Evolutionary conservation across 371 early-diverging fungal species (phyloP).

Genomic region (Furculomyces boomerangus): DNA sequence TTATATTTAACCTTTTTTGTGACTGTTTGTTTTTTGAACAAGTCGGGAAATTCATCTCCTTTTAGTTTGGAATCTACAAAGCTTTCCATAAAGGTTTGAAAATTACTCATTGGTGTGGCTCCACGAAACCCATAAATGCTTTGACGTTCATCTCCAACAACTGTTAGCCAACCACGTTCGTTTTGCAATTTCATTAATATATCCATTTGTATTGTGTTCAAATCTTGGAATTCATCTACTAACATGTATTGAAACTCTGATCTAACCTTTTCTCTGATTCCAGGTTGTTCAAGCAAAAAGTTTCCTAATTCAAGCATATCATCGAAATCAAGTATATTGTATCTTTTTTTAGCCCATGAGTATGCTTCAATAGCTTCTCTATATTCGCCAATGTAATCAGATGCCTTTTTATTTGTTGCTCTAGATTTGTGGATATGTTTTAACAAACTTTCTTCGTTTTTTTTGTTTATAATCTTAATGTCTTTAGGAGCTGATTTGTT

Average conservation of each 20-base stretch:
- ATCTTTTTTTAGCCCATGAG: constrained; percentile 6
- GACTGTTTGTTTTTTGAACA: too few relatives aligned
- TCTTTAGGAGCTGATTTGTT: too few relatives aligned
- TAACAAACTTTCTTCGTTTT: constrained; percentile 8
- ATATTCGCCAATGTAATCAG: constrained; percentile 17
- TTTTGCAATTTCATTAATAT: constrained; percentile 23
- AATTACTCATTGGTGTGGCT: constrained; percentile 32
- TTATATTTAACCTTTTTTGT: too few relatives aligned
- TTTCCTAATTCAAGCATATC: constrained; percentile 26
- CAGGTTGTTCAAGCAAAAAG: constrained; percentile 17
- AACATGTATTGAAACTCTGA: constrained; percentile 22
- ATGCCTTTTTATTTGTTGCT: constrained; percentile 15
- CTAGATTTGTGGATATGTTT: constrained; percentile 21
- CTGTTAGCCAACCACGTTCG: constrained; percentile 25
- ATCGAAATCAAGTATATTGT: constrained; percentile 34
- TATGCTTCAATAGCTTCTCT: constrained; percentile 9
- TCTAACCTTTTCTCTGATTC: constrained; percentile 7
- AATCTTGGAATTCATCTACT: constrained; percentile 53
- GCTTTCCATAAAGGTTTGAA: constrained; percentile 24
- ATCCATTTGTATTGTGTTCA: constrained; percentile 35
- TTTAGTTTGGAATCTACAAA: constrained; percentile 11
- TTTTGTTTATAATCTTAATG: neutral
- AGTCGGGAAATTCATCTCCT: too few relatives aligned
- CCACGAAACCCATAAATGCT: constrained; percentile 43
- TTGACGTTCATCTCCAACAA: constrained; percentile 43